These are phyloP conservation scores for Striga hermonthica DNA, from an alignment of 305 asterid species.

Conservation along the genomic window DNA sequence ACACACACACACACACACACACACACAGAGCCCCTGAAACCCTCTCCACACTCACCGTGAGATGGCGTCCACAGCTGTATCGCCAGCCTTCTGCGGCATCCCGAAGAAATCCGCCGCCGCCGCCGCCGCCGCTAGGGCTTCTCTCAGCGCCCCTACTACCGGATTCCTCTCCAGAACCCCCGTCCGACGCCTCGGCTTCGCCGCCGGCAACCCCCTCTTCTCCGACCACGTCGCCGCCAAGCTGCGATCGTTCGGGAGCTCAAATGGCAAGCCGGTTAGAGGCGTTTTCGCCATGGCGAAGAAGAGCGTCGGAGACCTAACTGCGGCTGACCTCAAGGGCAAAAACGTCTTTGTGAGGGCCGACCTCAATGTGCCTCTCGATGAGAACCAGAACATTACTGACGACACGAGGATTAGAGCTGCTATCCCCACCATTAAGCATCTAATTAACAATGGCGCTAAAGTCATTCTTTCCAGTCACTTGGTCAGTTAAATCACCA, in stretches of 20 bases:
- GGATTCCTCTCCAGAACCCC: slow-evolving; percentile 57
- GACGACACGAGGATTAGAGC: slow-evolving; percentile 87
- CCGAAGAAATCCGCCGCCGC: slow-evolving; percentile 49
- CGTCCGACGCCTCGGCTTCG: slow-evolving; percentile 48
- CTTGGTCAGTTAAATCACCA: slow-evolving; percentile 42
- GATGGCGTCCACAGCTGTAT: slow-evolving; percentile 68
- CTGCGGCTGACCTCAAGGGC: slow-evolving; percentile 64
- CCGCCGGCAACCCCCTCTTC: slow-evolving; percentile 50
- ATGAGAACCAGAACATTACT: slow-evolving; percentile 64
- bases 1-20: background rate
- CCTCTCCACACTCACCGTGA: background rate
- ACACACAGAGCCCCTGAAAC: slow-evolving; percentile 3
- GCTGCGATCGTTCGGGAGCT: slow-evolving; percentile 46
- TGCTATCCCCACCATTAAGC: slow-evolving; percentile 69
- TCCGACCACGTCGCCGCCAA: slow-evolving; percentile 53
- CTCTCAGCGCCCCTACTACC: slow-evolving; percentile 40
- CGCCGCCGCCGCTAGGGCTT: slow-evolving; percentile 21
- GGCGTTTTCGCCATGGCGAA: slow-evolving; percentile 62
- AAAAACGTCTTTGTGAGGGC: slow-evolving; percentile 73
- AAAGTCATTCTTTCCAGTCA: slow-evolving; percentile 71
- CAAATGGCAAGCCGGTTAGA: slow-evolving; percentile 39
- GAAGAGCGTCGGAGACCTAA: slow-evolving; percentile 78
- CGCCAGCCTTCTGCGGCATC: slow-evolving; percentile 54
- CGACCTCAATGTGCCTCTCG: slow-evolving; percentile 84
- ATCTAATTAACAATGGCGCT: slow-evolving; percentile 65